These are phyloP conservation scores for Rhizopogon vesiculosus DNA, from an alignment of 768 basidiomycete species.

Conservation along the genomic window DNA sequence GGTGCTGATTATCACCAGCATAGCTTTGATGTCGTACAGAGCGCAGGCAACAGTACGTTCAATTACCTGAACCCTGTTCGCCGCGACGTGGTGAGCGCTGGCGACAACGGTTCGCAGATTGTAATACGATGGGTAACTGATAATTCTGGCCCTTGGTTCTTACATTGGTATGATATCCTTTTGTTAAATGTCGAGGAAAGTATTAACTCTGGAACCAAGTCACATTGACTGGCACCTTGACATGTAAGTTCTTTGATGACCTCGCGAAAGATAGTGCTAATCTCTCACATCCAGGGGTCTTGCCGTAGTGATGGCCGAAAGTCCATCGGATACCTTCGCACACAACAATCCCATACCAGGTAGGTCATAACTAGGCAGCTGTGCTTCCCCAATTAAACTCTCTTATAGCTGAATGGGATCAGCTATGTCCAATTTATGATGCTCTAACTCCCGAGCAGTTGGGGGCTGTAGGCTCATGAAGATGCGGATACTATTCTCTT, in stretches of 20 bases:
- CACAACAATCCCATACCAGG: too few species aligned
- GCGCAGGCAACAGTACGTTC: slow-evolving; percentile 30
- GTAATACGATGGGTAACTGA: slow-evolving; percentile 46
- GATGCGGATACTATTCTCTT: too few species aligned
- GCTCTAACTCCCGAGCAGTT: too few species aligned
- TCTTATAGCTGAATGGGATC: too few species aligned
- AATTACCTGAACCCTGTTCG: slow-evolving; percentile 52
- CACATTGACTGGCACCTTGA: slow-evolving; percentile 15
- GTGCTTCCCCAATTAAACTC: too few species aligned
- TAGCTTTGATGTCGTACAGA: slow-evolving; percentile 39
- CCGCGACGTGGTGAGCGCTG: slow-evolving; percentile 38
- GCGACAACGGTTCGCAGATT: slow-evolving; percentile 17
- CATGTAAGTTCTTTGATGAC: slow-evolving; percentile 2
- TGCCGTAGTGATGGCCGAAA: too few species aligned
- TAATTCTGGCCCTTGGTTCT: slow-evolving; percentile 43
- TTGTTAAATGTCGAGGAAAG: neutral
- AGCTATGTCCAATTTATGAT: too few species aligned
- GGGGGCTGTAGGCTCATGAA: too few species aligned
- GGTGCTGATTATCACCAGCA: slow-evolving; percentile 23
- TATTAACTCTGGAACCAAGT: slow-evolving; percentile 1
- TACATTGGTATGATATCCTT: slow-evolving; percentile 8
- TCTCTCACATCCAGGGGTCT: too few species aligned
- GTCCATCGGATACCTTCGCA: neutral
- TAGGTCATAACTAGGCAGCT: too few species aligned
- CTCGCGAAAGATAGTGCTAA: too few species aligned